Evolutionary conservation across 1,139 yeast genomes (phyloP), one percentile per base, ranked within the genome.

Genomic region (Suhomyces ambrosiae): DNA sequence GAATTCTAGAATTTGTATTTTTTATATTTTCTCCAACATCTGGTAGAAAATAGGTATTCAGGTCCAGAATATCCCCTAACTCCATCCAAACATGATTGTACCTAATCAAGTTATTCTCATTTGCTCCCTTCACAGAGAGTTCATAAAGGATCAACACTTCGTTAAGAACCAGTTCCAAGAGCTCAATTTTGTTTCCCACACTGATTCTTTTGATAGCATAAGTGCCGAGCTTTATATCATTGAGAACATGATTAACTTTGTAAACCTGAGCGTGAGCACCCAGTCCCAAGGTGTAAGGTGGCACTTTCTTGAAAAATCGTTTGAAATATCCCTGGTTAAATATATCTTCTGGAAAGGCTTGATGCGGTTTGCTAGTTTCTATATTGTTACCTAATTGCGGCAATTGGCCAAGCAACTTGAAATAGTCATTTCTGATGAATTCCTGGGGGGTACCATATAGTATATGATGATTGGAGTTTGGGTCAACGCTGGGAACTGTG

Each of bases 61-160:
- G 68, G 35, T 74, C 79, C 14, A 79, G 71, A 21, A 81, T 58
- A 25, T 75, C 73, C 18, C 87, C 87, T 54, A 81, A 68, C 53
- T 89, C 97, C 26, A 89, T 61, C 96, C 97, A 89, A 22, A 88
- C 96, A 61, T 89, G 96, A 54, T 88, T 88, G 56, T 89, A 89
- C 18, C 86, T 77, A 15, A 88, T 87, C 48, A 88, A 70, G 55
- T 88, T 86, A 16, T 79, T 62, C 35, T 65, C 71, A 36, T 63
- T 63, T 23, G 71, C 71, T 0, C 72, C 71, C 30, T 61, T 57
- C 12, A 52, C 63, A 0, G 72, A 72, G 23, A 76, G 55, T 44
- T 73, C 75, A 49, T 74, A 74, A 21, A 76, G 53, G 30, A 88
- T 76, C 48, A 84, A 76, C 3, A 89, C 96, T 54, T 89, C 96